Base-by-base conservation (phyloP, 1,284 basidiomycete species). In the Takashimella koratensis region DNA sequence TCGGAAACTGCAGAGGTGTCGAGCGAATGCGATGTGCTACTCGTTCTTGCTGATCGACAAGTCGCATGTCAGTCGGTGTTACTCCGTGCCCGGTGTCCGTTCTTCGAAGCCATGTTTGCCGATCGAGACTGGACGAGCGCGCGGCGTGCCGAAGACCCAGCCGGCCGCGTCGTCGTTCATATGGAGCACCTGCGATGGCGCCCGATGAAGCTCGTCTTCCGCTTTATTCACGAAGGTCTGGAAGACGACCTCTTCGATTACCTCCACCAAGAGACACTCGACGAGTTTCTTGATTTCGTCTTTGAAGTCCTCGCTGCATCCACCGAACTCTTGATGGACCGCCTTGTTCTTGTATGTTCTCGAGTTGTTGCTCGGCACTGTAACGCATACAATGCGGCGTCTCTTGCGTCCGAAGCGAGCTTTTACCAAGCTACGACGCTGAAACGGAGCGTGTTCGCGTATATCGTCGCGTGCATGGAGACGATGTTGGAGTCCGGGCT, bases 241-340 rank as follows among this genome's bases (percentile, higher is more conserved):
- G 88, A 87, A 60, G 80, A 80, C 54, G 83, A 84, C 51, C 78
- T 93, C 64, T 95, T 98, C 66, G 81, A 86, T 43, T 79, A 79
- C 19, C 75, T 90, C 23, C 84, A 87, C 87, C 86, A 85, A 24
- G 74, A 81, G 36, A 83, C 82, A 0, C 76, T 85, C 10, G 91
- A 98, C 59, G 84, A 88, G 44, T 80, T 90, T 46, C 74, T 98
- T 55, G 89, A 94, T 60, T 90, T 94, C 63, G 81, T 93, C 68
- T 91, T 95, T 59, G 60, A 65, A 83, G 87, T 21, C 85, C 85
- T 11, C 90, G 93, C 26, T 88, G 90, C 66, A 71, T 6, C 58
- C 91, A 94, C 90, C 62, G 93, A 98, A 74, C 76, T 98, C 2
- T 80, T 97, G 21, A 79, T 98, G 21, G 89, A 91, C 63, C 86